These are phyloP conservation scores for Aspergillus sp. DNA, from an alignment of 2,329 filamentous ascomycete genomes.

Conservation along the genomic window DNA sequence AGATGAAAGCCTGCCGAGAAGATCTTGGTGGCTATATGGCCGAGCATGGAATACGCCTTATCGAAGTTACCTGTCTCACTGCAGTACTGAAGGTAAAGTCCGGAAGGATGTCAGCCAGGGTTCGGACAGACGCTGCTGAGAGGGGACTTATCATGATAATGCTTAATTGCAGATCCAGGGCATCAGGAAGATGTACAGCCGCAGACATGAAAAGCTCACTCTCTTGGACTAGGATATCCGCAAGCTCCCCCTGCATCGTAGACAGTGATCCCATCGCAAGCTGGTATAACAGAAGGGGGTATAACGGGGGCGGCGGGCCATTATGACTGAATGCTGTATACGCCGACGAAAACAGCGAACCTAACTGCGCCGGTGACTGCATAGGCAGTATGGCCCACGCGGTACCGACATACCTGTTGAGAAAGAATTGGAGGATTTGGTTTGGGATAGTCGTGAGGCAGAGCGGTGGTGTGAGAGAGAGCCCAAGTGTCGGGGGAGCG, in stretches of 20 bases:
- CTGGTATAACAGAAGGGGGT: conserved; percentile 2
- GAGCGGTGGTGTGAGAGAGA: neutral
- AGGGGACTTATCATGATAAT: conserved; percentile 1
- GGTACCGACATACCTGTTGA: neutral
- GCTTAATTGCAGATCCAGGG: neutral
- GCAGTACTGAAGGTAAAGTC: neutral
- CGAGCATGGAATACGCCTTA: conserved; percentile 1
- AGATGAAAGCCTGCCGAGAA: neutral
- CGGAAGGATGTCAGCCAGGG: neutral
- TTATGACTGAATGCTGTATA: neutral
- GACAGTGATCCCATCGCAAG: neutral
- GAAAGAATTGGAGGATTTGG: neutral
- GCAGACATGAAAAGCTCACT: neutral
- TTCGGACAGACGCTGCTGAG: too few species aligned
- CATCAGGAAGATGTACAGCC: neutral
- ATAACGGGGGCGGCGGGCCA: neutral
- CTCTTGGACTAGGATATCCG: neutral
- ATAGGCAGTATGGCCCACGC: neutral
- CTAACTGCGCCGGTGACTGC: neutral
- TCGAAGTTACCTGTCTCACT: neutral
- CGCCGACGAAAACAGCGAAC: neutral
- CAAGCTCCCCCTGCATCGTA: neutral
- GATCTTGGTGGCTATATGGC: neutral
- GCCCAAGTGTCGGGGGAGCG: neutral
- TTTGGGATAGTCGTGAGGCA: conserved; percentile 1